Base-by-base conservation (phyloP, 176 grass and related monocot species). In the Ananas comosus region DNA sequence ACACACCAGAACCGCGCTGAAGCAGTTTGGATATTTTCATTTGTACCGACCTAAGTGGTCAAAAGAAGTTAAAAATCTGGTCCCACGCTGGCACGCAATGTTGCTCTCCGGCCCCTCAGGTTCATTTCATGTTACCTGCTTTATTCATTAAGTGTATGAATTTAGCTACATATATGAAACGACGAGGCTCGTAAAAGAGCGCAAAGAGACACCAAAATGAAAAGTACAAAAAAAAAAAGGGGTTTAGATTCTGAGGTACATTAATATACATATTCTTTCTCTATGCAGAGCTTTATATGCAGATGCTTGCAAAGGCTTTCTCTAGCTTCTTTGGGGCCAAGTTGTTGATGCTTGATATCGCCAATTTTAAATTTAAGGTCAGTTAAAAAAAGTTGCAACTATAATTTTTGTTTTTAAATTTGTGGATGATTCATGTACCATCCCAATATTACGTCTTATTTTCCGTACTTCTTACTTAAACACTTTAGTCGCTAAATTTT, bases 101-200 rank as follows among this genome's bases (percentile, higher is more conserved):
- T 75, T 99, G 63, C 87, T 99, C 12, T 90, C 90, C 10, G 90
- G 95, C 24, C 90, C 90, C 16, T 69, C 95, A 58, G 94, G 94
- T 99, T 65, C 49, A 25, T 56, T 28, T 65, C 47, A 54, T 21
- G 28, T 21, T 61, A 19, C 64, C 71, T 64, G 4, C 49, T 50
- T 69, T 3, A 19, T 10, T 48, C 70, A 57, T 57, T 42, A 42
- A 42, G 33, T 6, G 33, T 42, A 42, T 42, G 29, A 29, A 29
- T 29, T 29, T 4, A 29, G 4, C 4, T 29, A 3, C 2, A 29
- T 2, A 29, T 29, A 29, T 29, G 5, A 33, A 27, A 27, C 25
- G 25, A 27, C 25, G 25, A 27, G 1, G 25, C 25, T 27, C 25
- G 25, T 27, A 27, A 33, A 33, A 33, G 4, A 6, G 29, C 29